phyloP scores from a whole-genome alignment of 148 eudicot genomes.

The Camellia sinensis region DNA sequence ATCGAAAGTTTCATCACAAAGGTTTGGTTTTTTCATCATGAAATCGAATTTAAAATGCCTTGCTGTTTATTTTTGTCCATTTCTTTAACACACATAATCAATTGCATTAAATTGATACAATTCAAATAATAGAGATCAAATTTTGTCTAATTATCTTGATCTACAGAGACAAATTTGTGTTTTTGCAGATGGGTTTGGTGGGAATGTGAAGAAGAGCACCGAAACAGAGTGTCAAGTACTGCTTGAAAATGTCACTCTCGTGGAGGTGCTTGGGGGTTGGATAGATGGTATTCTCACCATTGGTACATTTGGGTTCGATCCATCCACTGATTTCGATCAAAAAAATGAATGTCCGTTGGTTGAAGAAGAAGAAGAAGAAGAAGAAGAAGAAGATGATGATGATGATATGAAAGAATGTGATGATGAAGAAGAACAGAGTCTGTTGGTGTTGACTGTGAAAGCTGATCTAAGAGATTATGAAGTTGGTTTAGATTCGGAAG shows the following conservation, averaged over 20 bases:
- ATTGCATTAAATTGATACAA: too few species aligned
- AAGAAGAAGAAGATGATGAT: conserved; percentile 8
- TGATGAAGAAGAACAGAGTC: conserved; percentile 15
- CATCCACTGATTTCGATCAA: conserved; percentile 21
- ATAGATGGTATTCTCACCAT: conserved; percentile 53
- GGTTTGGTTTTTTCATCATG: conserved; percentile 10
- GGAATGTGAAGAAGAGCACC: conserved; percentile 16
- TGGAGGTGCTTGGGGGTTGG: conserved; percentile 39
- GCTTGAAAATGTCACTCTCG: conserved; percentile 23
- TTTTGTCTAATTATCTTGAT: too few species aligned
- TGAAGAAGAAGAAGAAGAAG: conserved; percentile 10
- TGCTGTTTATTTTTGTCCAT: too few species aligned
- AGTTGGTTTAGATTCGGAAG: neutral
- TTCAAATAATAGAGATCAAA: too few species aligned
- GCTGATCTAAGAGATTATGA: neutral
- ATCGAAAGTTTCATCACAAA: conserved; percentile 47
- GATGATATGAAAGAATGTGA: neutral
- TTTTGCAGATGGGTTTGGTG: conserved; percentile 4
- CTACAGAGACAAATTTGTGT: neutral
- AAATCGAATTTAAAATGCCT: too few species aligned
- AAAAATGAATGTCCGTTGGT: neutral
- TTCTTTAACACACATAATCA: too few species aligned
- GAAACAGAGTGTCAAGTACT: conserved; percentile 14
- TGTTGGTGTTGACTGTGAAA: conserved; percentile 3
- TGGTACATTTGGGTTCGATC: conserved; percentile 57